A percentile compares a stretch with the other conserved stretches of the same genome.
Conservation (phyloP, 306 rosid genomes). For the Morella rubra region DNA sequence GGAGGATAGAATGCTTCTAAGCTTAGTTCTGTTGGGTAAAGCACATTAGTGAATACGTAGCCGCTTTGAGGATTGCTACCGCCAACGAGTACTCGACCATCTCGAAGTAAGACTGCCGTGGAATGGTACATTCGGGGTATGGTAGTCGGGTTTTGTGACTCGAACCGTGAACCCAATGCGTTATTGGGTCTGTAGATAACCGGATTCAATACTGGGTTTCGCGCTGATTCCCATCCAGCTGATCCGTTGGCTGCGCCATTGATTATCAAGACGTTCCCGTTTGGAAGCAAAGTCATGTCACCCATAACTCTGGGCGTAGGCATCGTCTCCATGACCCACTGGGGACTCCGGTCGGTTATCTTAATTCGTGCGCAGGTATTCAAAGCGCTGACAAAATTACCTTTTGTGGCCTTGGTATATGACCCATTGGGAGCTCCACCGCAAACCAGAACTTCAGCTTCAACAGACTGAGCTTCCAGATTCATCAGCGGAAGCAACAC, state of each 20-base stretch:
- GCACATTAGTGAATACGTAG: constrained; percentile 44
- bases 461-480: neutral
- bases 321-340: constrained; percentile 64
- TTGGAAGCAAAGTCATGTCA: constrained; percentile 62
- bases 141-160: constrained; percentile 30
- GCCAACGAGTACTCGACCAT: constrained; percentile 61
- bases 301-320: constrained; percentile 54
- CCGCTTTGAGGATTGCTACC: constrained; percentile 61
- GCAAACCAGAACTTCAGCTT: constrained; percentile 65
- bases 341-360: constrained; percentile 54
- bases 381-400: too few relatives aligned
- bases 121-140: constrained; percentile 67
- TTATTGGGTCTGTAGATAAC: constrained; percentile 35
- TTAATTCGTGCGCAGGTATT: constrained; percentile 52
- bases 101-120: constrained; percentile 66
- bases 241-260: constrained; percentile 58
- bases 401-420: neutral
- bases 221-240: constrained; percentile 54
- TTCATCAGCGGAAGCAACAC: constrained; percentile 58
- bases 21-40: constrained; percentile 48
- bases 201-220: constrained; percentile 47
- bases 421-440: constrained; percentile 74
- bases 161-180: constrained; percentile 41
- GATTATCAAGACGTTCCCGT: constrained; percentile 57
- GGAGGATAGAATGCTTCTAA: constrained; percentile 47